Evolutionary conservation across 164 flowering plant species (phyloP).

Genomic region (Piper betle): DNA sequence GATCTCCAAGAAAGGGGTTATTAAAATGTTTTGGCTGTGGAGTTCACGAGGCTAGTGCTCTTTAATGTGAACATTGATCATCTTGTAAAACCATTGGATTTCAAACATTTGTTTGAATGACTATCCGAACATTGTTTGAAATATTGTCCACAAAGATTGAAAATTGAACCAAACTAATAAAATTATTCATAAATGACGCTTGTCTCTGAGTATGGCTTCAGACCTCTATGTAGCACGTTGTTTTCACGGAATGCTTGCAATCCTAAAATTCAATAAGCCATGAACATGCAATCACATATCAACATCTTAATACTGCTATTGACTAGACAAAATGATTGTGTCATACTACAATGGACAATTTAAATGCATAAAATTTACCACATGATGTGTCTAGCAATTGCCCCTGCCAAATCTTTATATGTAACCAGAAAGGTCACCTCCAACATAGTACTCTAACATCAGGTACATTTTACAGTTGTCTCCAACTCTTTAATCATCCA

Average conservation of each 20-base stretch:
- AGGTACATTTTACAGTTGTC: conserved; percentile 33
- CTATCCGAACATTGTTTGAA: no score
- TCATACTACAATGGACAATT: no score
- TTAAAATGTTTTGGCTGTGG: conserved; percentile 21
- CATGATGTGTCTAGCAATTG: conserved; percentile 42
- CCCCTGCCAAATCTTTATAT: no score
- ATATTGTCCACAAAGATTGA: no score
- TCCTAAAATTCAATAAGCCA: conserved; percentile 37
- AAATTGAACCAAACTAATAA: background rate
- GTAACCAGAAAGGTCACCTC: no score
- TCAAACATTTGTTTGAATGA: no score
- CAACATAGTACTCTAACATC: conserved; percentile 44
- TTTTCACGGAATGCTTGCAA: conserved; percentile 44
- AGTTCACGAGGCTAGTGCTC: background rate
- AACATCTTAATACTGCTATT: background rate
- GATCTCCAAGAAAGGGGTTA: conserved; percentile 32
- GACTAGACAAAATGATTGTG: no score
- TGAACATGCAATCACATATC: background rate
- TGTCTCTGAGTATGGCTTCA: conserved; percentile 43
- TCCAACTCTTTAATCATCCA: no score
- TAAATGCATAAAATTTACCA: conserved; percentile 26
- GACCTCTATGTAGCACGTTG: conserved; percentile 45
- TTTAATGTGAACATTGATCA: background rate
- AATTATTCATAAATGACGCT: background rate
- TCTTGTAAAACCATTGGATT: no score